phyloP scores from a whole-genome alignment of 495 filamentous ascomycete genomes.

The Parmelia sp. region DNA sequence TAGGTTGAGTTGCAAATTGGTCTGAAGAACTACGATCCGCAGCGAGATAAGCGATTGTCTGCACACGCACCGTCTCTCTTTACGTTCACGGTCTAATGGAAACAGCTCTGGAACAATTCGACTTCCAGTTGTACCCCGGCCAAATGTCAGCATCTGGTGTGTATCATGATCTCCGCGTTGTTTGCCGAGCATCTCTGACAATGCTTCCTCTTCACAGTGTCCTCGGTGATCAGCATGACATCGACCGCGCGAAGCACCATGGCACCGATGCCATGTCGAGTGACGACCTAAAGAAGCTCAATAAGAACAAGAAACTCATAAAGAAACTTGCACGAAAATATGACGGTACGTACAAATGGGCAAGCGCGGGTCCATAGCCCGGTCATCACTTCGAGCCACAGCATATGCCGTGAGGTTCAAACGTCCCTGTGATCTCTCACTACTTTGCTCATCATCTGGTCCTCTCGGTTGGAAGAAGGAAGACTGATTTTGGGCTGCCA shows the following conservation, averaged over 20 bases:
- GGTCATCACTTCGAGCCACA: too few species aligned
- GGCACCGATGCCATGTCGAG: constrained; percentile 94
- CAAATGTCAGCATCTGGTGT: constrained; percentile 89
- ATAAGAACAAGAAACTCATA: constrained; percentile 99
- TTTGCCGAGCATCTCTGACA: constrained; percentile 15
- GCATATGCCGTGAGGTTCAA: too few species aligned
- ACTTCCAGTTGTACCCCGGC: constrained; percentile 83
- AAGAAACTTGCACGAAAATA: constrained; percentile 99
- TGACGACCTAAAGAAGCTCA: constrained; percentile 99
- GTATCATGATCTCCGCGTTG: constrained; percentile 11
- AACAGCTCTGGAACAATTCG: constrained; percentile 81
- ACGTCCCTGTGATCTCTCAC: too few species aligned
- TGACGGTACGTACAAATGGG: constrained; percentile 48
- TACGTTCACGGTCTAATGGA: too few species aligned
- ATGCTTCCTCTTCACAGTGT: constrained; percentile 48
- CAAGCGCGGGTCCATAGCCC: too few species aligned
- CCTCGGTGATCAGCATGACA: constrained; percentile 99
- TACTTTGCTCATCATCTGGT: too few species aligned
- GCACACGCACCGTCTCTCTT: too few species aligned
- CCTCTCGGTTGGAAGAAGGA: too few species aligned
- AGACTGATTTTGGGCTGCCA: too few species aligned
- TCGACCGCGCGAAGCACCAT: constrained; percentile 97
- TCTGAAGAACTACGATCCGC: constrained; percentile 99
- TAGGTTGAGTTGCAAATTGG: constrained; percentile 54
- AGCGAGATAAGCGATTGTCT: constrained; percentile 98